phyloP scores from a whole-genome alignment of 129 eudicot genomes.

The Mikania micrantha region DNA sequence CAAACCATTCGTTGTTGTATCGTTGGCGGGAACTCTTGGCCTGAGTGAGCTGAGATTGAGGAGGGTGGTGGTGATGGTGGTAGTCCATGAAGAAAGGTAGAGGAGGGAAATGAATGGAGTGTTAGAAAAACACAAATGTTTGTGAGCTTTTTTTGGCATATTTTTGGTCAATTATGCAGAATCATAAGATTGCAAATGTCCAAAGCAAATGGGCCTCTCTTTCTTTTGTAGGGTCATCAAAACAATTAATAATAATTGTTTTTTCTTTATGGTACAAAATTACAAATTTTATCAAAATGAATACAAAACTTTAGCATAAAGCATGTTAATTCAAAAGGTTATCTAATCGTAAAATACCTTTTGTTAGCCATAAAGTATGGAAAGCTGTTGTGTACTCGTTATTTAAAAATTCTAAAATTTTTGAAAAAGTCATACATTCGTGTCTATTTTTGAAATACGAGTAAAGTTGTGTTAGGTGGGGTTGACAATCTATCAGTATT shows the following conservation, averaged over 20 bases:
- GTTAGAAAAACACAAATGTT: constrained; percentile 38
- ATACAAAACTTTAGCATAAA: not conserved
- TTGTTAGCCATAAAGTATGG: not conserved
- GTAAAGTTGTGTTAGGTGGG: too few species aligned
- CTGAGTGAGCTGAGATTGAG: constrained; percentile 62
- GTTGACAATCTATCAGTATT: too few species aligned
- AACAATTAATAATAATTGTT: constrained; percentile 4
- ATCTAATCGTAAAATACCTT: not conserved
- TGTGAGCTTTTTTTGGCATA: constrained; percentile 36
- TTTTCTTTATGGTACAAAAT: not conserved
- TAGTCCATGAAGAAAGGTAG: constrained; percentile 61
- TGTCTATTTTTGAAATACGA: too few species aligned
- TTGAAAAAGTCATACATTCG: too few species aligned
- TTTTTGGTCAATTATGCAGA: constrained; percentile 56
- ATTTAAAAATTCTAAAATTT: not conserved
- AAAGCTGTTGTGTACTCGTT: not conserved
- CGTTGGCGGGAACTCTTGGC: constrained; percentile 74
- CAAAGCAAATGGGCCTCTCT: constrained; percentile 58
- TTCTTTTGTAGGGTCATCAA: constrained; percentile 53
- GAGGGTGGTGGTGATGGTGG: constrained; percentile 33
- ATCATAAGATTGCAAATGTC: constrained; percentile 56
- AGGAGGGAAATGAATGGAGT: constrained; percentile 31
- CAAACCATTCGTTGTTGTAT: constrained; percentile 85
- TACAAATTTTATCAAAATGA: not conserved
- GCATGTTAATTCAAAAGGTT: not conserved